phyloP scores from a whole-genome alignment of 2,329 filamentous ascomycete genomes.

The Eutypella sp. region DNA sequence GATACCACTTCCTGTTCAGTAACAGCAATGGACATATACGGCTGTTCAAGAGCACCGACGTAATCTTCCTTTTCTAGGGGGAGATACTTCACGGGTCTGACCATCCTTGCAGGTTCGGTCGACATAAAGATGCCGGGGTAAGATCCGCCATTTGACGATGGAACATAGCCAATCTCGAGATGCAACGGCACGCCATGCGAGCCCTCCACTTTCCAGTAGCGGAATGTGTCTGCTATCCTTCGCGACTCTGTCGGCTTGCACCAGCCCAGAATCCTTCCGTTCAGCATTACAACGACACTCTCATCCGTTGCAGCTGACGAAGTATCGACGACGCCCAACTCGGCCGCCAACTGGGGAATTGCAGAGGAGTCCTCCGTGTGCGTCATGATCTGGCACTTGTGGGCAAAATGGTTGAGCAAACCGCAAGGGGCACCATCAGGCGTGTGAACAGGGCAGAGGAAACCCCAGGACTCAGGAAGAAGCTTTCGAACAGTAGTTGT shows the following conservation, averaged over 20 bases:
- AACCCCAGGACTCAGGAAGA: conserved; percentile 95
- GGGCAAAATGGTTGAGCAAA: conserved; percentile 87
- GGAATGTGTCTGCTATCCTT: conserved; percentile 76
- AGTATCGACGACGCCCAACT: conserved; percentile 71
- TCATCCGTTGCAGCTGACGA: conserved; percentile 77
- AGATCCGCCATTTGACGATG: conserved; percentile 82
- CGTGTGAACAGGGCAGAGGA: conserved; percentile 94
- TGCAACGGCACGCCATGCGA: conserved; percentile 73
- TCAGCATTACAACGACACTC: conserved; percentile 83
- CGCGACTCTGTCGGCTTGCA: conserved; percentile 80
- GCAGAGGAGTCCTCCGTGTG: conserved; percentile 66
- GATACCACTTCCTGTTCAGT: conserved; percentile 81
- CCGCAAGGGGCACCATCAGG: conserved; percentile 95
- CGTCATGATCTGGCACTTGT: conserved; percentile 90
- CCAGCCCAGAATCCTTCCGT: conserved; percentile 86
- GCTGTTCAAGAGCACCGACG: conserved; percentile 91
- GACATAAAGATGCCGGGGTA: conserved; percentile 96
- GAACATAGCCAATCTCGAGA: conserved; percentile 89
- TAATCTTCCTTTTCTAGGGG: conserved; percentile 80
- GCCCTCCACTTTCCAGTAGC: conserved; percentile 94
- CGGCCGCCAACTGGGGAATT: conserved; percentile 67
- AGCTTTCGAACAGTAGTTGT: conserved; percentile 96
- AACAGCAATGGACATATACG: conserved; percentile 96
- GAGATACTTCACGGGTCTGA: conserved; percentile 87
- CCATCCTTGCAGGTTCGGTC: conserved; percentile 79